Conservation (phyloP, 805 yeast species). For the Ogataea polymorpha region DNA sequence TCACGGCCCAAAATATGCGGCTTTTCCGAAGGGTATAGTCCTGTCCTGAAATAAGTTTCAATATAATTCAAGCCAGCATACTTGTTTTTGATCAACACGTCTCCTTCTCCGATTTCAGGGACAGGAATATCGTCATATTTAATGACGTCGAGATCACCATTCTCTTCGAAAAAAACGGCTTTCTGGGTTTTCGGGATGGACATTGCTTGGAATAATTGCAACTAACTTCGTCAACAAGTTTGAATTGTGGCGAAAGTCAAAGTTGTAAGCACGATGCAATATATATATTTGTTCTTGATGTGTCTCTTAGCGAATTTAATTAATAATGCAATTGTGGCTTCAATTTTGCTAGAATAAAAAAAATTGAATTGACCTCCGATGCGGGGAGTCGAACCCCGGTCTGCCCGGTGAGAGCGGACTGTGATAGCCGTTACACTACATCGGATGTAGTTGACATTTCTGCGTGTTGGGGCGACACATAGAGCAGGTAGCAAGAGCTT, state of each 20-base stretch:
- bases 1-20: conserved; percentile 73
- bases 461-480: no score
- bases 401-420: conserved; percentile 40
- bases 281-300: no score
- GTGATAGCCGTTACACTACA: conserved; percentile 42
- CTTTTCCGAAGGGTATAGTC: conserved; percentile 58
- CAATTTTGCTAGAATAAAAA: background rate
- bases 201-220: background rate
- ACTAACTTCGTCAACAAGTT: no score
- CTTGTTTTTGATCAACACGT: conserved; percentile 67
- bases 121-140: conserved; percentile 56
- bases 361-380: no score
- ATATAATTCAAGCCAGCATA: conserved; percentile 82
- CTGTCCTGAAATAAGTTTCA: conserved; percentile 79
- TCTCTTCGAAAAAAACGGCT: conserved; percentile 51
- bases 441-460: conserved; percentile 24
- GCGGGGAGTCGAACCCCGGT: conserved; percentile 44
- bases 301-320: background rate
- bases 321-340: background rate
- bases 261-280: no score
- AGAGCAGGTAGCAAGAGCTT: no score
- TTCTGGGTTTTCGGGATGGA: conserved; percentile 53
- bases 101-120: conserved; percentile 53
- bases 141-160: conserved; percentile 58
- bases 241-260: no score